A percentile compares a stretch with the other conserved stretches of the same genome.
Conservation (phyloP, 306 rosid species). For the Vigna mungo region DNA sequence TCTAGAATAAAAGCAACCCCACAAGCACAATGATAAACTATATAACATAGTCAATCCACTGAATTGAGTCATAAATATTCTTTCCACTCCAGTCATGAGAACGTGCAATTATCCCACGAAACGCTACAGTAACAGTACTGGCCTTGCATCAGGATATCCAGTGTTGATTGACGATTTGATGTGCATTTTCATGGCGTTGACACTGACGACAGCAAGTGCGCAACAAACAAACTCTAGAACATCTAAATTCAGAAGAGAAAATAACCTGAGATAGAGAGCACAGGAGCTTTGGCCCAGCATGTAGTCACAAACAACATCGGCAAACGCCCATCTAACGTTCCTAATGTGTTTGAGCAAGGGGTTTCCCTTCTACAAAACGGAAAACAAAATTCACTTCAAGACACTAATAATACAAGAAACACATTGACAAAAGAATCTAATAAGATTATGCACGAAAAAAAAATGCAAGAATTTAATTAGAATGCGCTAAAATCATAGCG, state of each 20-base stretch:
- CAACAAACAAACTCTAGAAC: constrained; percentile 13
- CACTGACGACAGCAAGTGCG: background rate
- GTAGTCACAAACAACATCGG: constrained; percentile 91
- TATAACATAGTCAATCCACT: constrained; percentile 1
- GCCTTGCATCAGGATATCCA: background rate
- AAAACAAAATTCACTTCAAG: constrained; percentile 1
- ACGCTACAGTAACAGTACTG: background rate
- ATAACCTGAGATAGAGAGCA: constrained; percentile 92
- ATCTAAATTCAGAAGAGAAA: constrained; percentile 26
- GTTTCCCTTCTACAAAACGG: constrained; percentile 76
- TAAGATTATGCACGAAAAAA: background rate
- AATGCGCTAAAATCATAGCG: background rate
- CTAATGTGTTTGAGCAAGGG: constrained; percentile 93
- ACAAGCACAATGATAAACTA: constrained; percentile 24
- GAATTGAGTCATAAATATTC: background rate
- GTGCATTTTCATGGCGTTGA: background rate
- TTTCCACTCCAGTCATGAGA: background rate
- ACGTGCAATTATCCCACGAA: background rate
- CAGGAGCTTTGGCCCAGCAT: constrained; percentile 89
- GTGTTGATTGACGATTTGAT: background rate
- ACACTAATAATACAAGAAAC: background rate
- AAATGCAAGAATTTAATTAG: background rate
- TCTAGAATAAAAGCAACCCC: constrained; percentile 6
- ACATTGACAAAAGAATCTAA: background rate
- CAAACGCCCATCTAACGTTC: constrained; percentile 91